Base-by-base conservation (phyloP, 345 rosid species). In the Toxicodendron radicans region DNA sequence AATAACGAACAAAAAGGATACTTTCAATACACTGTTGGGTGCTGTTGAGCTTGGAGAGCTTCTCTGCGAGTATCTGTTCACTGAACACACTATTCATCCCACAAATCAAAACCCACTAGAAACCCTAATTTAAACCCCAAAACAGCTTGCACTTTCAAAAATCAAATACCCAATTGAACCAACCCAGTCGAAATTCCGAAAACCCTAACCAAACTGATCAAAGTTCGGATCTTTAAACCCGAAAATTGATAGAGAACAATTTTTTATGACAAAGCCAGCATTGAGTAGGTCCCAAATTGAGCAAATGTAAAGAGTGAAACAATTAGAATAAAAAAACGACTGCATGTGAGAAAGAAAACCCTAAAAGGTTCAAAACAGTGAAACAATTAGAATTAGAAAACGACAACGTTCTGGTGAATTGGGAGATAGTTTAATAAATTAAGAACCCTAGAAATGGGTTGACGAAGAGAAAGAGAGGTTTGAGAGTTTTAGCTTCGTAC, bases 21-120 rank as follows among this genome's bases (percentile, higher is more conserved):
- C 99, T 93, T 87, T 95, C 98, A 76, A 95, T 95, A 43, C 97
- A 90, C 74, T 93, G 98, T 64, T 95, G 98, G 58, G 97, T 91
- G 91, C 97, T 85, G 81, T 93, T 91, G 88, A 93, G 97, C 95
- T 95, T 91, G 24, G 97, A 87, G 70, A 95, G 99, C 91, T 93
- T 93, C 73, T 95, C 99, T 68, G 90, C 91, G 63, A 95, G 92
- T 82, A 93, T 91, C 89, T 91, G 87, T 80, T 95, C 98, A 66
- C 90, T 93, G 82, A 91, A 95, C 41, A 88, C 89, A 82, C 89
- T 93, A 93, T 88, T 93, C 99, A 95, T 93, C 84, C 82, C 90
- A 79, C 84, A 85, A 13, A 38, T 38, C 1, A 6, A 69, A 38
- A 73, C 41, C 70, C 49, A 43, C 62, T 53, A 33, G 14, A 66